Evolutionary conservation across 768 basidiomycete species (phyloP).

Genomic region (Russula emetica): DNA sequence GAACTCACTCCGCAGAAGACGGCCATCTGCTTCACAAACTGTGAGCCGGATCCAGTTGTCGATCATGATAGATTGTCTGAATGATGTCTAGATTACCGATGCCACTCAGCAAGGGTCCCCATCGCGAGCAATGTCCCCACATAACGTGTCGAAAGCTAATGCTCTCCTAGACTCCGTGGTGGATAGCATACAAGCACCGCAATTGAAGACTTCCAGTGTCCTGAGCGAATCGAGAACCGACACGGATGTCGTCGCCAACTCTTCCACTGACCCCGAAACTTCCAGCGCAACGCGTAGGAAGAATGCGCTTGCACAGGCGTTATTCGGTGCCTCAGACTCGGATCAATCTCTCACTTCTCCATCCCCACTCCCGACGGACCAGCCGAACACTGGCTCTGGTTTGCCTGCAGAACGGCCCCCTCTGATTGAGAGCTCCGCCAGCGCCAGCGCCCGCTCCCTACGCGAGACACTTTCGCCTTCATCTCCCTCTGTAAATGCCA

Average conservation of each 20-base stretch:
- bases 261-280: slow-evolving; percentile 37
- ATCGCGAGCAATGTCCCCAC: slow-evolving; percentile 36
- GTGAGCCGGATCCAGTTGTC: slow-evolving; percentile 34
- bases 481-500: neutral
- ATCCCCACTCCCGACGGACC: slow-evolving; percentile 28
- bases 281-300: slow-evolving; percentile 48
- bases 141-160: slow-evolving; percentile 56
- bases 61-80: neutral
- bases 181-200: slow-evolving; percentile 42
- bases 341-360: slow-evolving; percentile 34
- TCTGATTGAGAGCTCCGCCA: slow-evolving; percentile 44
- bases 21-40: slow-evolving; percentile 81
- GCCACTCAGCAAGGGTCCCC: slow-evolving; percentile 47
- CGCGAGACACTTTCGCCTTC: slow-evolving; percentile 39
- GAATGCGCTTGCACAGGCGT: slow-evolving; percentile 68
- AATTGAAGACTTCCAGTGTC: slow-evolving; percentile 22
- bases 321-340: slow-evolving; percentile 57
- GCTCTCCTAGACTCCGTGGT: slow-evolving; percentile 63
- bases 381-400: slow-evolving; percentile 38
- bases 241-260: slow-evolving; percentile 29
- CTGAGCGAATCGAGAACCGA: slow-evolving; percentile 10
- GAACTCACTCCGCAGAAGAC: slow-evolving; percentile 66
- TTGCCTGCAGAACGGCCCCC: slow-evolving; percentile 50
- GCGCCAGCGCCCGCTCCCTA: slow-evolving; percentile 42
- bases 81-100: slow-evolving; percentile 48